Evolutionary conservation across 768 basidiomycete species (phyloP).

Genomic region (Hypsizygus marmoreus): DNA sequence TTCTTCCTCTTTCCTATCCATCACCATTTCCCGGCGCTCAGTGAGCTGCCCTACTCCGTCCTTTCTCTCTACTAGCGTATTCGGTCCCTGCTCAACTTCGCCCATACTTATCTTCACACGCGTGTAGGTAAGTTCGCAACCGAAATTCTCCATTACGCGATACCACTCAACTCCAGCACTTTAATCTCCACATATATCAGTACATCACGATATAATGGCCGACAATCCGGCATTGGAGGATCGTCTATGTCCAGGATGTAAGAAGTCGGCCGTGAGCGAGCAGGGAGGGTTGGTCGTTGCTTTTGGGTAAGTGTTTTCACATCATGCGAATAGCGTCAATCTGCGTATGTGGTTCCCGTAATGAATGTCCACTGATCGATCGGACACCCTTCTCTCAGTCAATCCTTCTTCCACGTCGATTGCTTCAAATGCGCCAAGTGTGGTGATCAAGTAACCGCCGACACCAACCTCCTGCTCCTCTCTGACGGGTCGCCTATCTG

Average conservation of each 20-base stretch:
- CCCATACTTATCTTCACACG: background rate
- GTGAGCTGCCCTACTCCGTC: constrained; percentile 25
- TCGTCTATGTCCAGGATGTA: constrained; percentile 81
- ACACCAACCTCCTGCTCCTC: constrained; percentile 94
- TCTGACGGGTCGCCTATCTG: constrained; percentile 98
- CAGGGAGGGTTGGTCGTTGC: constrained; percentile 89
- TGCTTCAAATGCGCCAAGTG: constrained; percentile 99
- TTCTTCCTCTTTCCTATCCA: constrained; percentile 17
- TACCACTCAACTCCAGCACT: constrained; percentile 29
- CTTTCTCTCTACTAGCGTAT: constrained; percentile 16
- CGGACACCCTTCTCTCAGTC: constrained; percentile 43
- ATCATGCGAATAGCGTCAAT: too few species aligned
- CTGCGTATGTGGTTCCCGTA: too few species aligned
- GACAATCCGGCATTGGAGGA: constrained; percentile 45
- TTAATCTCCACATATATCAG: constrained; percentile 34
- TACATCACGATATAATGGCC: constrained; percentile 15
- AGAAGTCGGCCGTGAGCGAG: constrained; percentile 76
- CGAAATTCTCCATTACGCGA: constrained; percentile 23
- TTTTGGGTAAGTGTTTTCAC: too few species aligned
- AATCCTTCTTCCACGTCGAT: constrained; percentile 93
- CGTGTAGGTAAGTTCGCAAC: constrained; percentile 24
- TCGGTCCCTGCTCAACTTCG: constrained; percentile 4
- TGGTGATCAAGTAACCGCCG: constrained; percentile 86
- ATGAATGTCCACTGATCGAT: constrained; percentile 7
- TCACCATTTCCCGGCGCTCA: constrained; percentile 24